These are phyloP conservation scores for Annulohypoxylon stygium DNA, from an alignment of 495 filamentous ascomycete species.

Conservation along the genomic window DNA sequence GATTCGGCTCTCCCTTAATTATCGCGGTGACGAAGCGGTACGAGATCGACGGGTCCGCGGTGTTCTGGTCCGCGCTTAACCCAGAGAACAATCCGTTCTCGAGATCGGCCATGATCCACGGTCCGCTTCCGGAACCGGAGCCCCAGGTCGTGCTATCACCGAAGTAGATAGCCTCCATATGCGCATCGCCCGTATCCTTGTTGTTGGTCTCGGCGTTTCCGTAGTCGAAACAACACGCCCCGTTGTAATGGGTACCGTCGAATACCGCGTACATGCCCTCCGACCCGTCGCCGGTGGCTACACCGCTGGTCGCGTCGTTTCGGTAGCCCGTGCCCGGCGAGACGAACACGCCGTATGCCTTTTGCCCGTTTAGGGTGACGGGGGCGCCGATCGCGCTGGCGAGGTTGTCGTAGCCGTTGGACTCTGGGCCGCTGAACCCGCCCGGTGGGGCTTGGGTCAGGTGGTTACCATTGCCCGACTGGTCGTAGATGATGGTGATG, in stretches of 20 bases:
- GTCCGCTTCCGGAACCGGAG: neutral
- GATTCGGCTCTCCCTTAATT: neutral
- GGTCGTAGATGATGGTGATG: slow-evolving; percentile 17
- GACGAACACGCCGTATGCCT: slow-evolving; percentile 11
- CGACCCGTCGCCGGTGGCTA: slow-evolving; percentile 10
- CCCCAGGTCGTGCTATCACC: neutral
- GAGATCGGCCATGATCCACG: slow-evolving; percentile 9
- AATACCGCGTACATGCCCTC: slow-evolving; percentile 13
- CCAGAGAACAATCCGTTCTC: slow-evolving; percentile 9
- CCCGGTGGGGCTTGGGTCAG: slow-evolving; percentile 4
- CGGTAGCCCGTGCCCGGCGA: slow-evolving; percentile 9
- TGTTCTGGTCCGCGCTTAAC: neutral
- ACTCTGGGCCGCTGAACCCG: neutral
- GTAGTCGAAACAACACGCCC: slow-evolving; percentile 4
- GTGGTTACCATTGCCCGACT: slow-evolving; percentile 8
- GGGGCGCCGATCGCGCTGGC: slow-evolving; percentile 8
- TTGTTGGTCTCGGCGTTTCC: slow-evolving; percentile 5
- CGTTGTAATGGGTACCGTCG: slow-evolving; percentile 10
- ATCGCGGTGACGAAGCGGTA: neutral
- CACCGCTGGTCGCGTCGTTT: slow-evolving; percentile 1
- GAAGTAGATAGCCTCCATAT: slow-evolving; percentile 13
- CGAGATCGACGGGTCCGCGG: slow-evolving; percentile 3
- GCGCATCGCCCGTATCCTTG: slow-evolving; percentile 9
- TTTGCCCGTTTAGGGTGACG: slow-evolving; percentile 2
- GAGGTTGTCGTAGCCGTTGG: slow-evolving; percentile 8